These are phyloP conservation scores for Vanrija humicola DNA, from an alignment of 1,284 basidiomycete genomes.

Conservation along the genomic window DNA sequence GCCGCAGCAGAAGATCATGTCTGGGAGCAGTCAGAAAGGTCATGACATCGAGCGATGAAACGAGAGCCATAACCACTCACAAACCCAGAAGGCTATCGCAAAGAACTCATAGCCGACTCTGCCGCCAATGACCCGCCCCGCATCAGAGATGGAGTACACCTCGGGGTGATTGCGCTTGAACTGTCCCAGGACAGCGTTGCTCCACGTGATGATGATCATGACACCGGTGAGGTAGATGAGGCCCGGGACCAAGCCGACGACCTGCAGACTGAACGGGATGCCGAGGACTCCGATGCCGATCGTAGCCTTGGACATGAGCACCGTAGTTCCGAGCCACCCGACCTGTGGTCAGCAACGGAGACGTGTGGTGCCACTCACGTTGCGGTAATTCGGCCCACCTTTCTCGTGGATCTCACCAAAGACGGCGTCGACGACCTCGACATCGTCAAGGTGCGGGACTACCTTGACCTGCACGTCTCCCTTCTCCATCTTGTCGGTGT, in stretches of 20 bases:
- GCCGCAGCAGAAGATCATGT: slow-evolving; percentile 26
- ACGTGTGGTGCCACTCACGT: slow-evolving; percentile 10
- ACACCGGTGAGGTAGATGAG: slow-evolving; percentile 27
- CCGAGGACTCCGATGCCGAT: slow-evolving; percentile 33
- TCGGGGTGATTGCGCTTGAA: slow-evolving; percentile 26
- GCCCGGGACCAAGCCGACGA: slow-evolving; percentile 29
- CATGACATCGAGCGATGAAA: no score
- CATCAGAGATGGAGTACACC: slow-evolving; percentile 25
- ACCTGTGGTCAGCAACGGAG: neutral
- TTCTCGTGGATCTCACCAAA: slow-evolving; percentile 27
- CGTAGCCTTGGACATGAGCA: slow-evolving; percentile 22
- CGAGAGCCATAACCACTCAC: no score
- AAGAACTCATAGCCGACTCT: slow-evolving; percentile 21
- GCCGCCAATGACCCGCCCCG: slow-evolving; percentile 20
- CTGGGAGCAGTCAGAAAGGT: neutral
- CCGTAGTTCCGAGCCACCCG: neutral
- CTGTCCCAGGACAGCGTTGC: slow-evolving; percentile 7
- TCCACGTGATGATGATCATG: slow-evolving; percentile 22
- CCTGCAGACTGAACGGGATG: slow-evolving; percentile 28
- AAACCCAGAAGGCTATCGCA: slow-evolving; percentile 11
- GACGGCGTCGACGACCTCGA: slow-evolving; percentile 19
- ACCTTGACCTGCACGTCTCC: no score
- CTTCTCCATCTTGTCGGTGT: no score
- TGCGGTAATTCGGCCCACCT: slow-evolving; percentile 27
- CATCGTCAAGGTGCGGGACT: no score